A percentile compares a stretch with the other conserved stretches of the same genome.
Conservation (phyloP, 257 asterid species). For the Anisodus tanguticus region DNA sequence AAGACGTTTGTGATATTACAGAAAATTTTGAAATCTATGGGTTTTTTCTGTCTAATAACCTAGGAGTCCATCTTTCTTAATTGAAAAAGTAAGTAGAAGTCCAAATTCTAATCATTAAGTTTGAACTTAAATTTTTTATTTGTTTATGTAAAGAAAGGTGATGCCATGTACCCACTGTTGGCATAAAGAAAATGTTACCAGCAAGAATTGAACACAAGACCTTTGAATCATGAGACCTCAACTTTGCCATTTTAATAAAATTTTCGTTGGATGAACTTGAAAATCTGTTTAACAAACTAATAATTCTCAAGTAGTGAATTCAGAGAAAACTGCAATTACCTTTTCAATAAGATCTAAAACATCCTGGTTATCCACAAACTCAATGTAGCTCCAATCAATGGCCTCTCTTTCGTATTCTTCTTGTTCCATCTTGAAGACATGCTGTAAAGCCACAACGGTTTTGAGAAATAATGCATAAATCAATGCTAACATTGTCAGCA, state of each 20-base stretch:
- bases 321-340: slow-evolving; percentile 50
- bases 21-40: not conserved
- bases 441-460: slow-evolving; percentile 60
- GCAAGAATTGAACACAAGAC: not conserved
- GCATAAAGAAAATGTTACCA: not conserved
- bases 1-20: slow-evolving; percentile 2
- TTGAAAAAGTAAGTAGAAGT: not conserved
- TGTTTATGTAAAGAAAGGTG: not conserved
- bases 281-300: too few species aligned
- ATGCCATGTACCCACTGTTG: not conserved
- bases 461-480: slow-evolving; percentile 38
- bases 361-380: slow-evolving; percentile 97
- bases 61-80: not conserved
- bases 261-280: slow-evolving; percentile 6
- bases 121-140: not conserved
- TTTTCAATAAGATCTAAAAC: slow-evolving; percentile 96
- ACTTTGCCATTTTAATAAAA: not conserved
- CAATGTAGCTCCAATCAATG: slow-evolving; percentile 96
- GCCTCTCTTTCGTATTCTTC: slow-evolving; percentile 95
- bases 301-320: not conserved
- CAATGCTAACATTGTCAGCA: slow-evolving; percentile 27
- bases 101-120: not conserved
- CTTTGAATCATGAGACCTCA: slow-evolving; percentile 13
- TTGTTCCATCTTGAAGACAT: slow-evolving; percentile 98
- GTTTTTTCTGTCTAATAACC: not conserved